Base-by-base conservation (phyloP, 352 stramenopile species). In the Phytopythium cucurbitacearum region DNA sequence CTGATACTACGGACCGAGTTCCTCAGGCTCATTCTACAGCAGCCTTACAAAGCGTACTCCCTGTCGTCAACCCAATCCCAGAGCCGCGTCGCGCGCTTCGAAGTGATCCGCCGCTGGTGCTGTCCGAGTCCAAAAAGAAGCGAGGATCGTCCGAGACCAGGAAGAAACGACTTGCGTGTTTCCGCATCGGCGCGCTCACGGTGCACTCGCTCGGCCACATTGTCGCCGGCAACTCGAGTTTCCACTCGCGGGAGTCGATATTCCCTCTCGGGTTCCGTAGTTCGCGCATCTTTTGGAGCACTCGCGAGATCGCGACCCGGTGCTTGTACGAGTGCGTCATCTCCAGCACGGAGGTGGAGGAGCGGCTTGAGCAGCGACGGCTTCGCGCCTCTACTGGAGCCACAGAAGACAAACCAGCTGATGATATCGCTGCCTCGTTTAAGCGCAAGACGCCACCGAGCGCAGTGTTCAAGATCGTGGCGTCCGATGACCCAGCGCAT, bases 211-310 rank as follows among this genome's bases (percentile, higher is more conserved):
- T 96, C 7, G 87, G 85, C 0, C 69, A 89, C 50, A 71, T 94
- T 13, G 85, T 93, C 58, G 65, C 94, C 51, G 73, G 74, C 40
- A 83, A 89, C 40, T 65, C 79, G 16, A 77, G 77, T 34, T 98
- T 98, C 59, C 90, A 98, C 60, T 86, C 72, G 12, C 67, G 81
- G 46, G 73, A 92, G 34, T 77, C 86, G 5, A 89, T 98, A 13
- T 97, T 81, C 39, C 92, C 94, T 7, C 43, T 91, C 8, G 91
- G 92, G 0, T 98, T 89, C 57, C 80, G 87, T 10, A 95, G 91
- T 35, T 96, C 90, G 7, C 75, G 94, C 21, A 97, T 98, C 44
- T 98, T 96, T 57, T 98, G 93, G 93, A 97, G 89, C 13, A 76
- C 76, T 0, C 63, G 62, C 4, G 39, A 58, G 7, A 40, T 91